Evolutionary conservation across 2,329 filamentous ascomycete species (phyloP), one percentile per base, ranked within the genome.

Genomic region (Colletotrichum navitas): DNA sequence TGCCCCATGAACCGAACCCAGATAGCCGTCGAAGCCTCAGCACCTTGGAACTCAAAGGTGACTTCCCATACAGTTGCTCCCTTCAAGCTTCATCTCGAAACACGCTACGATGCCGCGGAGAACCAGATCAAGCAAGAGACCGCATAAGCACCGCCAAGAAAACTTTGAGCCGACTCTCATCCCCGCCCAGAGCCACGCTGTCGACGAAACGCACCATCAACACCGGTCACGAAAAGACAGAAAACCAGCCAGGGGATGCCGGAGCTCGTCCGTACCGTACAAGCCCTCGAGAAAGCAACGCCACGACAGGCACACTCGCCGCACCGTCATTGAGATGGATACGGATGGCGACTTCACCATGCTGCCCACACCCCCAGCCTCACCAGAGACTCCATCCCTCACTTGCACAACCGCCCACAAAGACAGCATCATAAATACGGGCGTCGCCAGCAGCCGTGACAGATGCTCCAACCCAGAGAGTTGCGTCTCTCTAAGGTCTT

Each of bases 321-420:
- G 47, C 7, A 32, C 32, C 39, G 47, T 34, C 41, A 5, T 45
- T 16, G 47, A 49, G 5, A 45, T 60, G 11, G 39, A 69, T 26
- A 66, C 41, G 21, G 69, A 73, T 36, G 69, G 72, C 21, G 72
- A 73, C 51, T 61, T 39, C 21, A 18, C 24, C 32, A 69, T 70
- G 69, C 45, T 60, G 16, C 66, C 60, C n/a, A 69, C 59, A 21
- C 69, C 55, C 16, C 63, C 54, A 32, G 16, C 54, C 21, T 49
- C 43, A 14, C 65, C 64, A 18, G 18, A 26, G 18, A 11, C 52
- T 16, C 10, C 41, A n/a, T 16, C 21, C 2, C 24, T n/a, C n/a
- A 26, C 12, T 5, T 55, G 24, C 16, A 47, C n/a, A 21, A 16
- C 18, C 14, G 32, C 34, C 34, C 43, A 39, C 5, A 51, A 21